Percentiles rank a stretch among this genome's conserved stretches.
These are phyloP conservation scores for Candolleomyces aberdarensis DNA, from an alignment of 768 basidiomycete species.

Conservation along the genomic window DNA sequence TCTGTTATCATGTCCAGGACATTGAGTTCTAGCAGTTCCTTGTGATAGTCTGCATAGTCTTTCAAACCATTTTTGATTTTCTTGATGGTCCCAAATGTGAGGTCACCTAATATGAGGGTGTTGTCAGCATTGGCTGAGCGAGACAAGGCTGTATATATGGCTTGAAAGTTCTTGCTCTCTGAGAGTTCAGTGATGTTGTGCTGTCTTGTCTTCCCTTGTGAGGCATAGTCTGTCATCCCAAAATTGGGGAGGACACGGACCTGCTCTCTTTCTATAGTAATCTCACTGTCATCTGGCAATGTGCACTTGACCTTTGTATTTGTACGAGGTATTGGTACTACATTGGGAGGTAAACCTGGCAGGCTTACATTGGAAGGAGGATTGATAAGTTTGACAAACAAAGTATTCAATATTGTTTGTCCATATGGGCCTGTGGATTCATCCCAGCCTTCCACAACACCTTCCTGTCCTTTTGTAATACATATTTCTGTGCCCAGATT, in stretches of 20 bases:
- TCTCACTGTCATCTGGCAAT: slow-evolving; percentile 16
- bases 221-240: slow-evolving; percentile 28
- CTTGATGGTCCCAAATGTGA: slow-evolving; percentile 16
- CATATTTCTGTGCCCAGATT: slow-evolving; percentile 29
- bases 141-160: too few species aligned
- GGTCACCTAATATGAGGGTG: slow-evolving; percentile 24
- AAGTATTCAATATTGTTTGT: too few species aligned
- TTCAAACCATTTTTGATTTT: slow-evolving; percentile 18
- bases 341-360: slow-evolving; percentile 25
- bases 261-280: slow-evolving; percentile 17
- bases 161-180: slow-evolving; percentile 12
- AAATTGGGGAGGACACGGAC: slow-evolving; percentile 26
- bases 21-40: slow-evolving; percentile 27
- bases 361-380: slow-evolving; percentile 22
- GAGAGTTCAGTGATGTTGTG: slow-evolving; percentile 24
- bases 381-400: slow-evolving; percentile 26
- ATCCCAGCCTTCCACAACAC: too few species aligned
- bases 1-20: slow-evolving; percentile 26
- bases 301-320: slow-evolving; percentile 8
- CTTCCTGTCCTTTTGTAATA: too few species aligned
- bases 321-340: slow-evolving; percentile 22
- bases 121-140: slow-evolving; percentile 21
- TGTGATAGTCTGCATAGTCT: slow-evolving; percentile 13
- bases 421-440: too few species aligned
- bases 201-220: slow-evolving; percentile 21